Evolutionary conservation across 768 basidiomycete species (phyloP).

Genomic region (Strobilomyces dryophilus): DNA sequence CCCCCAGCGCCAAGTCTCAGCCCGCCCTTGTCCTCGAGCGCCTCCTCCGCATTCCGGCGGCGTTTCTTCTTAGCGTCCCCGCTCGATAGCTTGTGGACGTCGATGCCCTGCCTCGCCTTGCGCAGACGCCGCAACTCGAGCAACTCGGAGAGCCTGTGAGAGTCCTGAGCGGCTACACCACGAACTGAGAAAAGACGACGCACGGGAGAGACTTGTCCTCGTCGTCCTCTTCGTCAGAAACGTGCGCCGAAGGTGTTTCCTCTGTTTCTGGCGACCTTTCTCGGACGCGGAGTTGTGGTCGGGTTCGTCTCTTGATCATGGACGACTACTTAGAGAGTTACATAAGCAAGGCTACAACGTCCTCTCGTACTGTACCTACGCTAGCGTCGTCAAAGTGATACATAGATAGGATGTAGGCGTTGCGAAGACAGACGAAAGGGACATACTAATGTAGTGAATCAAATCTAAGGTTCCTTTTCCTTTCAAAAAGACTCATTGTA

Average conservation of each 20-base stretch:
- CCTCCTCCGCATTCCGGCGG: conserved; percentile 44
- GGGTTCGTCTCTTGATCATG: conserved; percentile 74
- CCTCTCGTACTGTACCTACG: neutral
- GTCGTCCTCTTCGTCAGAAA: conserved; percentile 27
- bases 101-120: conserved; percentile 76
- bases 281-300: conserved; percentile 58
- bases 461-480: conserved; percentile 7
- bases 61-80: conserved; percentile 77
- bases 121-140: conserved; percentile 79
- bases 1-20: conserved; percentile 36
- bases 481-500: conserved; percentile 10
- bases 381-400: neutral
- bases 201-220: conserved; percentile 46
- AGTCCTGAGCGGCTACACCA: neutral
- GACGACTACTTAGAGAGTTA: conserved; percentile 1
- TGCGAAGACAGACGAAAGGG: neutral
- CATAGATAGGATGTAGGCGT: neutral
- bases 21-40: conserved; percentile 49
- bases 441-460: neutral
- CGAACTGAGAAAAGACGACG: conserved; percentile 17
- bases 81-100: conserved; percentile 75
- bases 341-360: conserved; percentile 2
- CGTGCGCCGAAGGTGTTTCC: neutral
- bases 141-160: conserved; percentile 68
- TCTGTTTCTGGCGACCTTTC: conserved; percentile 41